Evolutionary conservation across 2,329 filamentous ascomycete genomes (phyloP), one percentile per base, ranked within the genome.

Genomic region (Mycosphaerella sp.): DNA sequence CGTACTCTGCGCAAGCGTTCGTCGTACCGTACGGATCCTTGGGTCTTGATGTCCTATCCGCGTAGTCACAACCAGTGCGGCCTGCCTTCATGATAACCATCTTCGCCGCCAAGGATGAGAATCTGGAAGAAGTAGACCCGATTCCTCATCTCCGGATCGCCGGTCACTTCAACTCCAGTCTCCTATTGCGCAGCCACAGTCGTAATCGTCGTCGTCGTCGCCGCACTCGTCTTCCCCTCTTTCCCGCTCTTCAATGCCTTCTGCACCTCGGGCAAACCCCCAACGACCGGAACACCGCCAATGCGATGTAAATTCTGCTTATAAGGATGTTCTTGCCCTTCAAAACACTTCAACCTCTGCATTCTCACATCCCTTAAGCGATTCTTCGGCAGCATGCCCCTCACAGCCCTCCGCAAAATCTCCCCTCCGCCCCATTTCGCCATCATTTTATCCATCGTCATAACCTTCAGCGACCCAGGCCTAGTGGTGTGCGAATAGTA

Each of bases 331-430:
- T 83, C 83, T 39, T 82, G 78, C n/a, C 92, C 90, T 74, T 98
- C 95, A 72, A 96, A 98, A 81, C 80, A 78, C 81, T 97, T 98
- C 69, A 98, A 74, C 64, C 93, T 79, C 38, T 85, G 89, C 75
- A 98, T 75, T 60, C 95, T 77, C 77, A 89, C 87, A 71, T 96
- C 90, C 65, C 92, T 78, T 67, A 98, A 75, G 66, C 91, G 78
- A 75, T 98, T 98, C 81, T 98, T 98, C 51, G 93, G 93, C 73
- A 98, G 74, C 93, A 98, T 98, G 46, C 95, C 95, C 69, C 87
- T 86, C 40, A 98, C 95, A 1, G 95, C 93, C 72, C 90, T 87
- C 67, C 89, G 80, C 69, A 98, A 73, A 38, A 98, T 85, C 79
- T 98, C 93, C 38, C 86, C 85, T 47, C 93, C 93, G 60, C 93